phyloP scores from a whole-genome alignment of 768 basidiomycete genomes.

The Trametes punicea region DNA sequence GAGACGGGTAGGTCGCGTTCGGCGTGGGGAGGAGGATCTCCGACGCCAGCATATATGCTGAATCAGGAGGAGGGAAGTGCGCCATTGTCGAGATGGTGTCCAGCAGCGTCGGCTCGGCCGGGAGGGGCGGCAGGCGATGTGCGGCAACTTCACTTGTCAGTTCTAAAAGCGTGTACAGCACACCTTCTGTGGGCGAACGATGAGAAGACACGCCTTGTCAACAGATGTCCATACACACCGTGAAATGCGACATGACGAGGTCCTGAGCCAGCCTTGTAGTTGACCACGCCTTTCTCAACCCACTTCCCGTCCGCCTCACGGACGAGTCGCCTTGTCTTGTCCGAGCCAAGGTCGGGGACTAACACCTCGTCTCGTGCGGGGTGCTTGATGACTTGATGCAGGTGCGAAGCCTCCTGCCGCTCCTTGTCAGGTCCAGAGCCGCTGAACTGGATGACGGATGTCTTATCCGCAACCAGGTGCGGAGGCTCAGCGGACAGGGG shows the following conservation, averaged over 20 bases:
- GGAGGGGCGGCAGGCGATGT: constrained; percentile 48
- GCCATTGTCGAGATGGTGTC: constrained; percentile 45
- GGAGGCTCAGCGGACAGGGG: constrained; percentile 51
- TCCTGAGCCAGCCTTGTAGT: constrained; percentile 55
- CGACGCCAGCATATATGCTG: constrained; percentile 52
- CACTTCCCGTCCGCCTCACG: constrained; percentile 44
- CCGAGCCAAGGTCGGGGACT: constrained; percentile 74
- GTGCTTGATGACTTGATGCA: constrained; percentile 65
- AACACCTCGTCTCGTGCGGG: constrained; percentile 54
- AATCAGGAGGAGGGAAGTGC: constrained; percentile 35
- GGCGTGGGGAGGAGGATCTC: constrained; percentile 63
- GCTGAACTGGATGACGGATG: constrained; percentile 36
- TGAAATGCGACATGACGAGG: constrained; percentile 67
- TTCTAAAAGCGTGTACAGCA: constrained; percentile 67
- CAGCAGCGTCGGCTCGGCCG: constrained; percentile 37
- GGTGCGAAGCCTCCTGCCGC: constrained; percentile 72
- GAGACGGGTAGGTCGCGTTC: constrained; percentile 47
- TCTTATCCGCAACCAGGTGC: constrained; percentile 37
- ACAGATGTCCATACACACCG: constrained; percentile 38
- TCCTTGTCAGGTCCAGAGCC: constrained; percentile 61
- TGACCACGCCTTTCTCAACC: constrained; percentile 46
- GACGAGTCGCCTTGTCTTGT: constrained; percentile 57
- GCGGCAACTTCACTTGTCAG: constrained; percentile 55
- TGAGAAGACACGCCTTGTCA: not conserved
- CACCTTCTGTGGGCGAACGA: constrained; percentile 43